Evolutionary conservation across 2,329 filamentous ascomycete genomes (phyloP), one percentile per base, ranked within the genome.

Genomic region (Xylariaceae sp.): DNA sequence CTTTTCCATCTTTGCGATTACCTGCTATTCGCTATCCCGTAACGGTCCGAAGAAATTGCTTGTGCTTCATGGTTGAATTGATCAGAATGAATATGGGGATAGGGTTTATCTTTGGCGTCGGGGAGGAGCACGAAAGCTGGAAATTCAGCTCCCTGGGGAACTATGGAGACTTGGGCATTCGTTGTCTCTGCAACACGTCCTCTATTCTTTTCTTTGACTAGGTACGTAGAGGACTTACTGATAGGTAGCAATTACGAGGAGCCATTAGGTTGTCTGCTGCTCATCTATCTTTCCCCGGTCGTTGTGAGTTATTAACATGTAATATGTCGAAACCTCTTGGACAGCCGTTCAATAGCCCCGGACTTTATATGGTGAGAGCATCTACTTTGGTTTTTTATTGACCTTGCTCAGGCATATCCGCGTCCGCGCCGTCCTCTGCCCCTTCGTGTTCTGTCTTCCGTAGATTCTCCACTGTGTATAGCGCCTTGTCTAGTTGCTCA

Each of bases 391-490:
- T 29, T 39, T 49, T 30, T 22, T 42, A 36, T 5, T 26, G 13
- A 36, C 26, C 47, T 47, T 45, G 50, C 29, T 49, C 49, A 29
- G 50, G 37, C 21, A 15, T 32, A 15, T 55, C 57, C 1, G 39
- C n/a, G 5, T 29, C 46, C n/a, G 45, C 55, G 12, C 51, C 60
- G 2, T 60, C 60, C 7, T 16, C 61, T 2, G 39, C 62, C 16
- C 62, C 63, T 26, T 64, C 61, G 7, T 59, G 51, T 10, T 62
- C 65, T 16, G 64, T 68, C 61, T 70, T 70, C 13, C 68, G 66
- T 34, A 70, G 57, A 43, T 66, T 66, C 49, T 64, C 65, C 7
- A 67, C 60, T 8, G 63, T 59, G 47, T 69, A 70, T 6, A 70
- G 51, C 3, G 61, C 47, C 46, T 61, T 65, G 13, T 68, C 65